Percentiles rank a stretch among this genome's conserved stretches.
These are phyloP conservation scores for Lizonia empirigonia DNA, from an alignment of 2,329 filamentous ascomycete genomes.

Conservation along the genomic window DNA sequence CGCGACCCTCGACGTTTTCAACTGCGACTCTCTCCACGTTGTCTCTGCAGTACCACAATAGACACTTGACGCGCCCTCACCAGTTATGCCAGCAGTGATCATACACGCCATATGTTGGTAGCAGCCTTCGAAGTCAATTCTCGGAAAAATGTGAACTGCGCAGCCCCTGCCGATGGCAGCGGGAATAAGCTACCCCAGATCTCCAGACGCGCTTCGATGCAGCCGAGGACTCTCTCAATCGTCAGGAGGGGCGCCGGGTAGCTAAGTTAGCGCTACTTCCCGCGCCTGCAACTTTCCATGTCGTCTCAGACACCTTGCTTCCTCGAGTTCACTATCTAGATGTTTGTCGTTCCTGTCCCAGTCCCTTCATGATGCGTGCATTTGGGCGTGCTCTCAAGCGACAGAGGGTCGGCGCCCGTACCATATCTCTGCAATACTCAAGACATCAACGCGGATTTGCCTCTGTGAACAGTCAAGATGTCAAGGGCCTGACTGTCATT, in stretches of 20 bases:
- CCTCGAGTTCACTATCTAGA: not conserved
- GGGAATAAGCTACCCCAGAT: conserved; percentile 11
- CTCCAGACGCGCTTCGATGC: conserved; percentile 11
- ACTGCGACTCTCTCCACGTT: not conserved
- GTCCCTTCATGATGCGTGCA: conserved; percentile 28
- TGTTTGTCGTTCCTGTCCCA: not conserved
- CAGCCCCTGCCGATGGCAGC: not conserved
- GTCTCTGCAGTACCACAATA: not conserved
- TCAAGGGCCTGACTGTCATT: conserved; percentile 34
- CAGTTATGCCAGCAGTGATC: too few species aligned
- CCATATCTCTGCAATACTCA: not conserved
- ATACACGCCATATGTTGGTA: not conserved
- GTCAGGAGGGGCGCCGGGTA: conserved; percentile 26
- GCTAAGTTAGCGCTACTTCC: conserved; percentile 26
- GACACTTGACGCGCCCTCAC: not conserved
- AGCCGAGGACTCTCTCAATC: conserved; percentile 29
- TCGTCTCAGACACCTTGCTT: conserved; percentile 4
- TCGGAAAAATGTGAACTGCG: too few species aligned
- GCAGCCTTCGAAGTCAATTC: too few species aligned
- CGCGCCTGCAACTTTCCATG: conserved; percentile 6
- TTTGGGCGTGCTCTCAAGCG: conserved; percentile 33
- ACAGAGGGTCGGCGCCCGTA: conserved; percentile 20
- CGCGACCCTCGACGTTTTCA: conserved; percentile 7
- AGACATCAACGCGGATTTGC: conserved; percentile 21
- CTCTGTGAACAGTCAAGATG: conserved; percentile 23